These are phyloP conservation scores for Meredithiella fracta DNA, from an alignment of 2,329 filamentous ascomycete genomes.

Conservation along the genomic window DNA sequence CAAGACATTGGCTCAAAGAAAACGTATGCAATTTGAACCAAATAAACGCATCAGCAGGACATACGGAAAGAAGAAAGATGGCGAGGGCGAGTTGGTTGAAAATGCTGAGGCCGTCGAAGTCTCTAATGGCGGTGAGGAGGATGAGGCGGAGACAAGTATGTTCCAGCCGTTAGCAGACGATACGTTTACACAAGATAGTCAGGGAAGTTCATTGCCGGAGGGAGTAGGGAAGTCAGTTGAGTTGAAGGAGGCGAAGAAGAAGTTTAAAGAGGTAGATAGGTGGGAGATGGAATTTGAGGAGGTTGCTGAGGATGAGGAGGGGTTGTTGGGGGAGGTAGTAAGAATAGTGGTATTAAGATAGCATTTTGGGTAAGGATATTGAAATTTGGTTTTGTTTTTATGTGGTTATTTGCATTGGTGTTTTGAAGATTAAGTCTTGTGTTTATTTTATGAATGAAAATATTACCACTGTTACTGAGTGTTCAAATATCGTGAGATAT, in stretches of 20 bases:
- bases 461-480: not conserved
- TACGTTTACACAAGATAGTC: conserved; percentile 21
- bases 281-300: conserved; percentile 55
- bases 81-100: not conserved
- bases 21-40: conserved; percentile 17
- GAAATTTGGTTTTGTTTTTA: not conserved
- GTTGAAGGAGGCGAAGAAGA: conserved; percentile 41
- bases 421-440: not conserved
- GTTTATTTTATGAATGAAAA: not conserved
- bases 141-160: conserved; percentile 21
- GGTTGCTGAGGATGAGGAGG: conserved; percentile 34
- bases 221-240: conserved; percentile 30
- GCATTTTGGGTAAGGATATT: too few relatives aligned
- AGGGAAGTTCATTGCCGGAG: conserved; percentile 18
- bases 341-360: not conserved
- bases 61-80: conserved; percentile 15
- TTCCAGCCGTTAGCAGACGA: conserved; percentile 31
- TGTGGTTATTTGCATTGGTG: not conserved
- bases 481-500: not conserved
- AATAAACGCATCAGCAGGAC: conserved; percentile 17
- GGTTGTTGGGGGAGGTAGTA: conserved; percentile 23
- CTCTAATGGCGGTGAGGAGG: conserved; percentile 19
- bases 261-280: conserved; percentile 53
- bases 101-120: conserved; percentile 15
- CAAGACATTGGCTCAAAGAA: conserved; percentile 14